Evolutionary conservation across 2,329 filamentous ascomycete genomes (phyloP).

Genomic region (Phialophora tarda): DNA sequence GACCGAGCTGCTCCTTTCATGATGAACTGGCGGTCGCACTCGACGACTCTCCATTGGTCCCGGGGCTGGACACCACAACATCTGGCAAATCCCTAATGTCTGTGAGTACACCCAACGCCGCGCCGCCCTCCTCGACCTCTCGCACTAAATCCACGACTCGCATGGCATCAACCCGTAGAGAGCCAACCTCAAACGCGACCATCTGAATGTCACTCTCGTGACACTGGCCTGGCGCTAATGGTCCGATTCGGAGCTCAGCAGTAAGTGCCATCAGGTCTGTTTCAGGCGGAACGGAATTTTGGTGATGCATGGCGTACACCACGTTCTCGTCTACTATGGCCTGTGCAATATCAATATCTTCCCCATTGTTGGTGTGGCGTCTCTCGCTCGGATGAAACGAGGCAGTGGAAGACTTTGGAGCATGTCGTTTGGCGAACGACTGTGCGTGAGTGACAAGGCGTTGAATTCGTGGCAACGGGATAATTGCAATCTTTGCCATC

Average conservation of each 20-base stretch:
- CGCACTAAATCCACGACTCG: slow-evolving; percentile 37
- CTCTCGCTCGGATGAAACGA: slow-evolving; percentile 44
- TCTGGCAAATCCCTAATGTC: slow-evolving; percentile 38
- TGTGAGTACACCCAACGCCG: slow-evolving; percentile 32
- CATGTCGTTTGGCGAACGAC: slow-evolving; percentile 46
- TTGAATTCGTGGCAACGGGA: slow-evolving; percentile 53
- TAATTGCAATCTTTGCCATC: slow-evolving; percentile 59
- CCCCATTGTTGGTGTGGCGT: slow-evolving; percentile 29
- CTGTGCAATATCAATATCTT: slow-evolving; percentile 50
- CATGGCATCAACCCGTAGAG: slow-evolving; percentile 42
- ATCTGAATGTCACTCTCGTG: slow-evolving; percentile 61
- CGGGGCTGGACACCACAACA: slow-evolving; percentile 30
- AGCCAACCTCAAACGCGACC: slow-evolving; percentile 42
- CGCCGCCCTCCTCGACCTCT: slow-evolving; percentile 35
- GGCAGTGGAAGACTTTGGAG: slow-evolving; percentile 53
- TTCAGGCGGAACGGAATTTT: slow-evolving; percentile 53
- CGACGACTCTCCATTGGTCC: background rate
- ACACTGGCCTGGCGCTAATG: slow-evolving; percentile 46
- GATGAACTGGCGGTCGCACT: background rate
- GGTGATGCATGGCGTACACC: slow-evolving; percentile 58
- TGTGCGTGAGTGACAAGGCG: slow-evolving; percentile 41
- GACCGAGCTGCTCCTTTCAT: background rate
- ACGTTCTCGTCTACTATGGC: slow-evolving; percentile 64
- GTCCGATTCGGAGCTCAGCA: slow-evolving; percentile 61
- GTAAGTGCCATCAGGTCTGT: slow-evolving; percentile 62